Base-by-base conservation (phyloP, 257 asterid species). In the Echium plantagineum region DNA sequence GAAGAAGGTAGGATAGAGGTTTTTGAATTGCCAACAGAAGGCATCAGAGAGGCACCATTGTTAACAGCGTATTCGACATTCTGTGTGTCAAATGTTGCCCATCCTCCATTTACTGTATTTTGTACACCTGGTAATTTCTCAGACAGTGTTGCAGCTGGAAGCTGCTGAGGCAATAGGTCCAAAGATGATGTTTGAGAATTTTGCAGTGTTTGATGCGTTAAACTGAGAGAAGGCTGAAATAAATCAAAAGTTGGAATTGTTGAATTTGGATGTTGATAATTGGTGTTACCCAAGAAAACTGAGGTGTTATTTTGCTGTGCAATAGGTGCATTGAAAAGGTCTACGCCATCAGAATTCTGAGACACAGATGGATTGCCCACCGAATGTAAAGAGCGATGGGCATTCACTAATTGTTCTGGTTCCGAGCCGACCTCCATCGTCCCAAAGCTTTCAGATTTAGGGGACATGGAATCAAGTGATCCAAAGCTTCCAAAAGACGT, bases 401-500 rank as follows among this genome's bases (percentile, higher is more conserved):
- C 26, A 54, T 74, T 77, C 52, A 71, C 59, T 63, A 73, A 21
- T 28, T 69, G 78, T 66, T 69, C 83, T 49, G 78, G 26, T 68
- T 75, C 82, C 35, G 75, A 68, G 53, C 72, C 76, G 57, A 55
- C 69, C 55, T 74, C 69, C 49, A 22, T 69, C 48, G 64, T 38
- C 38, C 61, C 68, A 55, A 38, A 28, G 61, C 60, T 69, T 52
- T 58, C 63, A 17, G 78, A 65, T 64, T 71, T 68, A 59, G 62
- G 64, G 60, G 84, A 70, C 42, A 69, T 38, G 60, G 89, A 73
- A 70, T 35, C 90, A 55, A 71, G 74, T 15, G 93, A 81, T 67
- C 77, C 88, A 78, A 77, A 74, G 78, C 88, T 84, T 76, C 84
- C 94, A n/a, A 66, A 70, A 64, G 94, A 81, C 60, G 82, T 65